Conservation (phyloP, 2,329 filamentous ascomycete genomes). For the Chrysosporium queenslandicum region DNA sequence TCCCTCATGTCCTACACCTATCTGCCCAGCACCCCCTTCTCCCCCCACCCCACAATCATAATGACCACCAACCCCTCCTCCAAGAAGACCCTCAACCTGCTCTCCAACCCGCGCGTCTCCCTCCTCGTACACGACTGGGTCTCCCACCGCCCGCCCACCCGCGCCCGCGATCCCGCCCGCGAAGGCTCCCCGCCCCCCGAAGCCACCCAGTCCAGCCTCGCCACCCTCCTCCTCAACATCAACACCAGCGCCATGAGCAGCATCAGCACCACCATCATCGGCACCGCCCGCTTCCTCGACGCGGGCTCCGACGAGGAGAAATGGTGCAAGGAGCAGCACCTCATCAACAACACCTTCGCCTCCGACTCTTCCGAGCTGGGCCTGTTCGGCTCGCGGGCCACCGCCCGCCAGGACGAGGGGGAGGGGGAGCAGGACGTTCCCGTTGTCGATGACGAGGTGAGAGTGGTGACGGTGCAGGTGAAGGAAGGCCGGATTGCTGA, state of each 20-base stretch:
- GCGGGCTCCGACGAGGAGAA: slow-evolving; percentile 68
- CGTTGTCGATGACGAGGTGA: slow-evolving; percentile 55
- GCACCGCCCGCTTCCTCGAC: slow-evolving; percentile 64
- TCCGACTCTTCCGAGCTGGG: slow-evolving; percentile 39
- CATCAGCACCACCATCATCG: slow-evolving; percentile 90
- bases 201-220: slow-evolving; percentile 60
- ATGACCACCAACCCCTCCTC: slow-evolving; percentile 78
- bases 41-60: slow-evolving; percentile 70
- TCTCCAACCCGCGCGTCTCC: slow-evolving; percentile 76
- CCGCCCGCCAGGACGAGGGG: slow-evolving; percentile 33
- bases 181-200: slow-evolving; percentile 55
- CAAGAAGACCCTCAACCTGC: slow-evolving; percentile 63
- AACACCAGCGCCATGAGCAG: slow-evolving; percentile 80
- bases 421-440: slow-evolving; percentile 46
- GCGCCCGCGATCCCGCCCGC: slow-evolving; percentile 44
- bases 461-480: slow-evolving; percentile 78
- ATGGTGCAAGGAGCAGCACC: slow-evolving; percentile 72
- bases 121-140: slow-evolving; percentile 98
- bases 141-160: slow-evolving; percentile 76
- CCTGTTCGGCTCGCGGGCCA: slow-evolving; percentile 32
- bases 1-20: slow-evolving; percentile 99
- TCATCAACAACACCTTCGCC: slow-evolving; percentile 86
- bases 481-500: slow-evolving; percentile 80
- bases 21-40: slow-evolving; percentile 65
- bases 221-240: slow-evolving; percentile 74